phyloP scores from a whole-genome alignment of 2,329 filamentous ascomycete species.

The Phialophora verrucosa region DNA sequence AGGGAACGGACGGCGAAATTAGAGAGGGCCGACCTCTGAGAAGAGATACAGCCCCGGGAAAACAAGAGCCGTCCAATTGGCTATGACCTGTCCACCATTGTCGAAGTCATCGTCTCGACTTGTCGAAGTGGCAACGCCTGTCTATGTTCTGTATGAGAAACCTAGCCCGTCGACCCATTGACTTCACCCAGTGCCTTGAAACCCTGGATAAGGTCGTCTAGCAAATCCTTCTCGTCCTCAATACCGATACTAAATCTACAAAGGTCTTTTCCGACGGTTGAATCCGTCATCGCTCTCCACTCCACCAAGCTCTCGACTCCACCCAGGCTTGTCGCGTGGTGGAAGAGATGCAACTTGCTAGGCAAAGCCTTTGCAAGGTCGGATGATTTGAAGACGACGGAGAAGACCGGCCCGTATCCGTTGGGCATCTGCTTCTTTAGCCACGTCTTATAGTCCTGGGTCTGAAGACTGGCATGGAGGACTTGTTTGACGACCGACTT shows the following conservation, averaged over 20 bases:
- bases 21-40: constrained; percentile 6
- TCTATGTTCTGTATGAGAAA: not conserved
- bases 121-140: not conserved
- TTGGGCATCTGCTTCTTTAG: constrained; percentile 85
- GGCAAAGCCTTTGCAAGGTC: constrained; percentile 72
- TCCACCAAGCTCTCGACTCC: constrained; percentile 96
- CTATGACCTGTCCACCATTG: constrained; percentile 5
- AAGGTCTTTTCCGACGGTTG: constrained; percentile 70
- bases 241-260: constrained; percentile 84
- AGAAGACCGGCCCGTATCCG: constrained; percentile 88
- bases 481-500: constrained; percentile 65
- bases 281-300: constrained; percentile 91
- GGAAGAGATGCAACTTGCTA: constrained; percentile 79
- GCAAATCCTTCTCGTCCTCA: constrained; percentile 84
- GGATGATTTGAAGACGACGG: constrained; percentile 68
- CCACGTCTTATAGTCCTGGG: constrained; percentile 70
- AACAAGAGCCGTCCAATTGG: constrained; percentile 16
- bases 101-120: not conserved
- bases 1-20: constrained; percentile 4
- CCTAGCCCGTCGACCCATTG: constrained; percentile 7
- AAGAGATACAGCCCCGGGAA: constrained; percentile 3
- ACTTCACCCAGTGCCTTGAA: constrained; percentile 60
- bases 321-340: constrained; percentile 92
- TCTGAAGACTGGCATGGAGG: constrained; percentile 80
- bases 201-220: constrained; percentile 72